Base-by-base conservation (phyloP, 495 filamentous ascomycete species). In the Xylaria castorea region DNA sequence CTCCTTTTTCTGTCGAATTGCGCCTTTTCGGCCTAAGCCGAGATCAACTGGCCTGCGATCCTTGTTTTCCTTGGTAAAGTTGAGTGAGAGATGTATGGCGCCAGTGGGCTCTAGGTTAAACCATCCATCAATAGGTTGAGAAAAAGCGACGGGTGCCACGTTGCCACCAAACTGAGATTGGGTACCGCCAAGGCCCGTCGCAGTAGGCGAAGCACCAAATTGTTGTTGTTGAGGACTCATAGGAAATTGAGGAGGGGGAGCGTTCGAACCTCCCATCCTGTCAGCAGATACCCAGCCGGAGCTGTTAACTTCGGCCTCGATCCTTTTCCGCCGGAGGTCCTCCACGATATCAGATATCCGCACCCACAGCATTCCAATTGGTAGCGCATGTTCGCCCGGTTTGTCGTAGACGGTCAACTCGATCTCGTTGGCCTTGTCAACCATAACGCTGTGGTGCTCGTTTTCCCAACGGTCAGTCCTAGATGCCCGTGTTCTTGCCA, bases 401-500 rank as follows among this genome's bases (percentile, higher is more conserved):
- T 97, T 97, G 78, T 99, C 96, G 80, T 98, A 99, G 40, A 98
- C 95, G 0, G 94, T 98, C 57, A 99, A 87, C 79, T 99, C 96
- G 66, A 99, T 92, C 82, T 99, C 96, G 80, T 99, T 98, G 64
- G 97, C 96, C 84, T 98, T 98, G 76, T 99, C 97, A 55, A 98
- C 94, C 72, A 94, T 92, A 70, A 98, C 90, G 60, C 89, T 93
- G 79, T 97, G 96, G 30, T 89, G 86, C 81, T 99, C 96, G 76
- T 94, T 92, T 70, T 93, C 87, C 95, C 95, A 99, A 78, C 88
- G 89, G 80, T 98, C 96, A 72, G 86, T 95, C 58, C 96, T 87
- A 34, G 95, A 93, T 0, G 92, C 86, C 76, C 90, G 95, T n/a
- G 96, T 98, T 74, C 94, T 87, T 36, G 93, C 94, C 75, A 96